Base-by-base conservation (phyloP, 208 protist genomes). In the Angomonas ambiguus region DNA sequence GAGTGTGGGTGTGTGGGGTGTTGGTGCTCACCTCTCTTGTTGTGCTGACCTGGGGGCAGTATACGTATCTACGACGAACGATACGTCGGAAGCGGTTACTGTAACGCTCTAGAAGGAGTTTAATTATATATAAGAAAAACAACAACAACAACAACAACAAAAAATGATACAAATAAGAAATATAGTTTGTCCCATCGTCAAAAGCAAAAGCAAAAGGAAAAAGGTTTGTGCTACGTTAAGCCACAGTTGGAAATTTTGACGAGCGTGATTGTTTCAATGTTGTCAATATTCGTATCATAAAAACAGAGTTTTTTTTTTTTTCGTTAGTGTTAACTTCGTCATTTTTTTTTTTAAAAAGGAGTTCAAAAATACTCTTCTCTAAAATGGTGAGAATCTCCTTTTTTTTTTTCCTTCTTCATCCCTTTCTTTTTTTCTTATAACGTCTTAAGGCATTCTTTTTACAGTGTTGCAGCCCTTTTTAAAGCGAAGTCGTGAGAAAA, bases 31-130 rank as follows among this genome's bases (percentile, higher is more conserved):
- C 62, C 2, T 61, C 82, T 22, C 83, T 83, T 38, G 27, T 65
- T 2, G 48, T 41, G 13, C 71, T 85, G 16, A 69, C 80, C n/a
- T 87, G 73, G 78, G 58, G 83, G 48, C 79, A 92, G 71, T 92
- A 91, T 51, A 62, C 62, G 51, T 74, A 83, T 22, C 77, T 92
- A n/a, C 89, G 88, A 65, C 74, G 66, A 1, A 89, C 77, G 5
- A 73, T 94, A 28, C 85, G 88, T 60, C 83, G 83, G 35, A 83
- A 91, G 61, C 73, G 91, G 1, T 63, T 86, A 32, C 79, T 65
- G 64, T 59, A 62, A 67, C 28, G 20, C 1, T 55, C 13, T 51
- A 35, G 62, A 16, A 71, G 45, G 41, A 42, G 34, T 5, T 22
- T 11, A 34, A 59, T 11, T 8, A 31, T 34, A 45, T 45, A 62